Conservation (phyloP, 139 green algal genomes). For the Chloropicon primus region DNA sequence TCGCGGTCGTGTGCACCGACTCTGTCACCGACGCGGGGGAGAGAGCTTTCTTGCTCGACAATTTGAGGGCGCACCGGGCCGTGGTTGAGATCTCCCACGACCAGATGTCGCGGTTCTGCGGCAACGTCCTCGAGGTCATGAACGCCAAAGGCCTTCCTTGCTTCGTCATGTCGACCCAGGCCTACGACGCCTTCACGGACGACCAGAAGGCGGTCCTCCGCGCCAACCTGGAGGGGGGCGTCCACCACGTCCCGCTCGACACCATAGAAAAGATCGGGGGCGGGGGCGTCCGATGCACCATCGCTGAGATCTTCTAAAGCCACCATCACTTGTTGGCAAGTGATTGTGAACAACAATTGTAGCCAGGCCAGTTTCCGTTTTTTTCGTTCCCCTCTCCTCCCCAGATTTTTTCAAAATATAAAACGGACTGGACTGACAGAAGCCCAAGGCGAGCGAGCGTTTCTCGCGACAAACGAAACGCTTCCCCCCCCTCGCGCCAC, state of each 20-base stretch:
- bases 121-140: constrained; percentile 85
- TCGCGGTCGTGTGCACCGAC: constrained; percentile 82
- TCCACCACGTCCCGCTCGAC: constrained; percentile 70
- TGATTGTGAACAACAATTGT: too few relatives aligned
- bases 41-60: constrained; percentile 43
- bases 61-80: constrained; percentile 36
- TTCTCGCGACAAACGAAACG: too few relatives aligned
- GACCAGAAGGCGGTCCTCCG: constrained; percentile 53
- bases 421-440: too few relatives aligned
- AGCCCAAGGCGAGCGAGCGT: too few relatives aligned
- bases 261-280: constrained; percentile 83
- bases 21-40: constrained; percentile 51
- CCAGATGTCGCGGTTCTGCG: constrained; percentile 80
- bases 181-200: constrained; percentile 72
- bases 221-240: neutral
- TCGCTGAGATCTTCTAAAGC: constrained; percentile 71
- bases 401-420: too few relatives aligned
- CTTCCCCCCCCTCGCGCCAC: too few relatives aligned
- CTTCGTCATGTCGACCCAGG: constrained; percentile 69
- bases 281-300: constrained; percentile 75
- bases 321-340: too few relatives aligned
- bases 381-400: too few relatives aligned
- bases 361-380: too few relatives aligned
- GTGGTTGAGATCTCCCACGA: constrained; percentile 73
- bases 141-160: constrained; percentile 63